A percentile compares a stretch with the other conserved stretches of the same genome.
These are phyloP conservation scores for Fusarium sp. DNA, from an alignment of 2,329 filamentous ascomycete genomes.

Conservation along the genomic window DNA sequence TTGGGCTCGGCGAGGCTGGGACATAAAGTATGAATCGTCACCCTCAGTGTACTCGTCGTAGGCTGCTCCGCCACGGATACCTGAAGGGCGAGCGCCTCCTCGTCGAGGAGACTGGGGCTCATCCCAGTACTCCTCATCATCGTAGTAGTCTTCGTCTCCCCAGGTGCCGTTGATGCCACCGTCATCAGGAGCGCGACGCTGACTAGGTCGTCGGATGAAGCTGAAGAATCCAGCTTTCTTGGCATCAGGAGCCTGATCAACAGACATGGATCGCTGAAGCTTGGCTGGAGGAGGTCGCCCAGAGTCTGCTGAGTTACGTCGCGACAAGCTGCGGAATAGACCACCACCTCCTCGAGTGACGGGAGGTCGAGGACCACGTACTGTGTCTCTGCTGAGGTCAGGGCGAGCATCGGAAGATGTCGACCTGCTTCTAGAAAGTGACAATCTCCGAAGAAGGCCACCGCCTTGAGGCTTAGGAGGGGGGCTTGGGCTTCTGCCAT, in stretches of 20 bases:
- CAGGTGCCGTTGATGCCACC: slow-evolving; percentile 69
- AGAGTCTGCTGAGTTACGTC: slow-evolving; percentile 51
- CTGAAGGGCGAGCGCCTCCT: slow-evolving; percentile 44
- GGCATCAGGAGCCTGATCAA: slow-evolving; percentile 65
- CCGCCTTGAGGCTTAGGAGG: slow-evolving; percentile 49
- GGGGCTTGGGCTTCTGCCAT: slow-evolving; percentile 58
- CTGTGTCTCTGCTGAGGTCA: slow-evolving; percentile 54
- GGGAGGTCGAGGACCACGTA: slow-evolving; percentile 62
- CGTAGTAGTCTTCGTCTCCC: slow-evolving; percentile 56
- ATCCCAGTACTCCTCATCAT: slow-evolving; percentile 46
- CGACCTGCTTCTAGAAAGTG: slow-evolving; percentile 54
- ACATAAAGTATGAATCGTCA: slow-evolving; percentile 69
- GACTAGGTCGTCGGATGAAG: slow-evolving; percentile 57
- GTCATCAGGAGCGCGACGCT: slow-evolving; percentile 57
- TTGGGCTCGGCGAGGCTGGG: slow-evolving; percentile 51
- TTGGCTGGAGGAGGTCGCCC: slow-evolving; percentile 52
- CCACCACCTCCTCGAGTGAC: slow-evolving; percentile 58
- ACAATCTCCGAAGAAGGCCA: slow-evolving; percentile 61
- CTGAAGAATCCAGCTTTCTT: slow-evolving; percentile 58
- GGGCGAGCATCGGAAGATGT: slow-evolving; percentile 53
- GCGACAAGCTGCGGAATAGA: slow-evolving; percentile 60
- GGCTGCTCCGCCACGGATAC: slow-evolving; percentile 57
- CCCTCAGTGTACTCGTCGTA: slow-evolving; percentile 65
- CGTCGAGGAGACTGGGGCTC: slow-evolving; percentile 37
- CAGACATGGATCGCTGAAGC: slow-evolving; percentile 70